phyloP scores from a whole-genome alignment of 1,139 yeast species.

The Debaryomycetaceae sp. region DNA sequence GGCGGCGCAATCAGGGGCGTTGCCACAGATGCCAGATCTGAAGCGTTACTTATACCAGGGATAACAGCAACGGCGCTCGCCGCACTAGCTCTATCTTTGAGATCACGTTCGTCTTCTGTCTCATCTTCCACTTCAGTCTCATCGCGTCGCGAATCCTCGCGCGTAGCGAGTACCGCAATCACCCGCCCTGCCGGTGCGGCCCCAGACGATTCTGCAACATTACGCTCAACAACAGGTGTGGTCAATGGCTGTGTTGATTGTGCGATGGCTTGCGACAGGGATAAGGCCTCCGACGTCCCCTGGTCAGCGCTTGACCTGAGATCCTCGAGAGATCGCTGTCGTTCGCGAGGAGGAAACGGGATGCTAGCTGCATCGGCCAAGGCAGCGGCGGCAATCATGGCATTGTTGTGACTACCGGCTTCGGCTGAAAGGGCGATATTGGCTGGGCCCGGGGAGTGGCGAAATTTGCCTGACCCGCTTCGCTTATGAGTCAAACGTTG shows the following conservation, averaged over 20 bases:
- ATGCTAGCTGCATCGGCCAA: constrained; percentile 68
- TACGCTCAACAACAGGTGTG: too few relatives aligned
- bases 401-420: constrained; percentile 41
- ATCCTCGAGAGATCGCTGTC: too few relatives aligned
- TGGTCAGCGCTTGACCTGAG: too few relatives aligned
- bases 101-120: constrained; percentile 5
- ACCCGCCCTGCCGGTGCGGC: too few relatives aligned
- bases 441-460: constrained; percentile 44
- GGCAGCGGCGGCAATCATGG: constrained; percentile 67
- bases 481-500: constrained; percentile 3
- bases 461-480: constrained; percentile 5
- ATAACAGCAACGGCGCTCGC: too few relatives aligned
- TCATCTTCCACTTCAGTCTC: constrained; percentile 2
- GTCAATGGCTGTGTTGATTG: background rate
- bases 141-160: too few relatives aligned
- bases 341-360: too few relatives aligned
- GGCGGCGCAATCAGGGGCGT: constrained; percentile 3
- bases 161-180: too few relatives aligned
- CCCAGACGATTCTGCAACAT: too few relatives aligned
- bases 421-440: constrained; percentile 43
- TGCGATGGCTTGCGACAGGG: background rate
- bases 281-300: background rate
- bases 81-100: too few relatives aligned
- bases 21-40: too few relatives aligned
- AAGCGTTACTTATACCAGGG: too few relatives aligned